phyloP scores from a whole-genome alignment of 1,139 yeast genomes.

The Yamadazyma diospyri region DNA sequence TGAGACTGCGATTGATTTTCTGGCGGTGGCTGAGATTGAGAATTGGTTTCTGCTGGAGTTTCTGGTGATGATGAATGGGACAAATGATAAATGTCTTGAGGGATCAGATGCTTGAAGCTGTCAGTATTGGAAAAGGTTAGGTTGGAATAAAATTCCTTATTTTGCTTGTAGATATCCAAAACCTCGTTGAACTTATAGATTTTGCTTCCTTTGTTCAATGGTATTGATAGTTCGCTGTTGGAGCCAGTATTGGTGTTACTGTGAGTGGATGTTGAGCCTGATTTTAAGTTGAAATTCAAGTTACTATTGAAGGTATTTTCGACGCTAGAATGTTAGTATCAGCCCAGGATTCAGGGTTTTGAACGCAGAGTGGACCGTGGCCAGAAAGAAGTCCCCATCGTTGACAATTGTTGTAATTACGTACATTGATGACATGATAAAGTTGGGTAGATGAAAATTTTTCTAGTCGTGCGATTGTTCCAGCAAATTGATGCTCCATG shows the following conservation, averaged over 20 bases:
- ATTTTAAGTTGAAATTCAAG: slow-evolving; percentile 1
- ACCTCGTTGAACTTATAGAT: slow-evolving; percentile 52
- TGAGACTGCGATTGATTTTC: slow-evolving; percentile 1
- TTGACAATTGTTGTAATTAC: too few species aligned
- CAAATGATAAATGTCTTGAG: slow-evolving; percentile 4
- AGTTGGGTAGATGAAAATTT: slow-evolving; percentile 3
- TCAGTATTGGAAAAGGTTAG: slow-evolving; percentile 1
- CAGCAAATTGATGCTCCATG: too few species aligned
- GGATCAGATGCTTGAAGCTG: slow-evolving; percentile 1
- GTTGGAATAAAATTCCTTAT: slow-evolving; percentile 23
- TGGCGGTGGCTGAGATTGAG: neutral
- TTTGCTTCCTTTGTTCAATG: slow-evolving; percentile 36
- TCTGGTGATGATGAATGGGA: too few species aligned
- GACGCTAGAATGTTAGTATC: slow-evolving; percentile 8
- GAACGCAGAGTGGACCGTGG: too few species aligned
- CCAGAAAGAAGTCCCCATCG: too few species aligned
- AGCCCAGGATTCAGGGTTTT: too few species aligned
- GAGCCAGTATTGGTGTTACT: neutral
- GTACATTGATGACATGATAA: slow-evolving; percentile 4
- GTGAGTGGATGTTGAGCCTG: neutral
- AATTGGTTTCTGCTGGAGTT: neutral
- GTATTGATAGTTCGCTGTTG: slow-evolving; percentile 21
- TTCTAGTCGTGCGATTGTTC: slow-evolving; percentile 5
- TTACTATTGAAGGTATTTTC: slow-evolving; percentile 4
- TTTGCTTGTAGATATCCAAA: slow-evolving; percentile 49